Evolutionary conservation across 331 rosid species (phyloP), one percentile per base, ranked within the genome.

Genomic region (Rhamnella rubrinervis): DNA sequence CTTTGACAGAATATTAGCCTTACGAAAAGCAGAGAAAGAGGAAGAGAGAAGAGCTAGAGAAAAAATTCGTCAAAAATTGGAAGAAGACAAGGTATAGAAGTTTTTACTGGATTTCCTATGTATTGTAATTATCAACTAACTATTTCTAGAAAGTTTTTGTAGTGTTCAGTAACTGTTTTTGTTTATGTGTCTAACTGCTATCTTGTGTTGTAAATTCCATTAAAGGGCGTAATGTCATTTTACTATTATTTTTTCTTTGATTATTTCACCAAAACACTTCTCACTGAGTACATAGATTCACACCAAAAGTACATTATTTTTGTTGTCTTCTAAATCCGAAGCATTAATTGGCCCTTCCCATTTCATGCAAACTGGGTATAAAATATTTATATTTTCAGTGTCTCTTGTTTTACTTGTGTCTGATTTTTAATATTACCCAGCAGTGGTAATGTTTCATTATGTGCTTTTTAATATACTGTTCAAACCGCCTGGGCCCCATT

Each of bases 1-100:
- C 65, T 68, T 65, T 58, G 56, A 46, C 78, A 95, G 98, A 80
- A 66, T 95, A 77, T 16, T 91, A 69, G 96, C 98, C 76, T 75
- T 89, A 82, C 81, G 97, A 49, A 93, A 93, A 87, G 98, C 96
- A 56, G 98, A 93, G 84, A 91, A 93, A 80, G 98, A 91, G 66
- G 98, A 93, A 76, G 98, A 93, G 87, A 87, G 67, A 82, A 89
- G 86, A 82, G 98, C 97, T 61, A 83, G 97, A 66, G 98, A 93
- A 73, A 93, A 85, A 88, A 93, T 93, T 78, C 89, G 63, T 75
- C 96, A 89, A 75, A 93, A 89, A 80, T 78, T 93, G 85, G 98
- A 89, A 83, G 98, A 93, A 81, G 98, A 93, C 85, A 93, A 89
- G 95, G 98, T 93, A 84, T 61, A 55, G 17, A 66, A 56, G 44